Conservation (phyloP, 257 asterid species). For the Hygrophila difformis region DNA sequence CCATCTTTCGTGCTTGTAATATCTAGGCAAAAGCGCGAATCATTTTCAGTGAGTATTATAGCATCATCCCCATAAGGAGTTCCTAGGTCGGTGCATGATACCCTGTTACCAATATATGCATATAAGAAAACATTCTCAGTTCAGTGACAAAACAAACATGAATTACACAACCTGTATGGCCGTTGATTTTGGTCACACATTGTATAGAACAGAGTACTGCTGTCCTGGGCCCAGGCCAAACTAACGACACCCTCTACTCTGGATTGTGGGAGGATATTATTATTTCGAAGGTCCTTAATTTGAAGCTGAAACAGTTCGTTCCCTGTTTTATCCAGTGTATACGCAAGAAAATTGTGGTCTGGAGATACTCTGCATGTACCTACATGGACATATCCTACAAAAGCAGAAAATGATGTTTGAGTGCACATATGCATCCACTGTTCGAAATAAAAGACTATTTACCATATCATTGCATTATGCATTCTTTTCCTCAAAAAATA, state of each 20-base stretch:
- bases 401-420: too few species aligned
- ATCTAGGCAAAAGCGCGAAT: slow-evolving; percentile 77
- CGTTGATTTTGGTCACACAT: slow-evolving; percentile 71
- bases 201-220: slow-evolving; percentile 68
- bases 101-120: slow-evolving; percentile 40
- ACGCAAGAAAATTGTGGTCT: slow-evolving; percentile 73
- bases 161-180: slow-evolving; percentile 57
- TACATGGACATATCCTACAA: slow-evolving; percentile 90
- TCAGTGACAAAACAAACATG: slow-evolving; percentile 7
- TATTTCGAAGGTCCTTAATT: slow-evolving; percentile 57
- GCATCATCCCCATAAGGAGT: slow-evolving; percentile 36
- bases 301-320: slow-evolving; percentile 68
- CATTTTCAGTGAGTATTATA: slow-evolving; percentile 58
- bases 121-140: slow-evolving; percentile 19
- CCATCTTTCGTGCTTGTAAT: slow-evolving; percentile 90
- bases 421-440: too few species aligned
- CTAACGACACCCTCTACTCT: slow-evolving; percentile 69
- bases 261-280: slow-evolving; percentile 32
- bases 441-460: too few species aligned
- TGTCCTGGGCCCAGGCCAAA: slow-evolving; percentile 85
- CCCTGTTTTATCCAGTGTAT: slow-evolving; percentile 69
- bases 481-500: too few species aligned
- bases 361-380: slow-evolving; percentile 93
- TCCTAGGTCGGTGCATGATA: slow-evolving; percentile 51
- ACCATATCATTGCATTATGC: too few species aligned